Evolutionary conservation across 139 green algal genomes (phyloP), one percentile per base, ranked within the genome.

Genomic region (Limnomonas spitsbergensis): DNA sequence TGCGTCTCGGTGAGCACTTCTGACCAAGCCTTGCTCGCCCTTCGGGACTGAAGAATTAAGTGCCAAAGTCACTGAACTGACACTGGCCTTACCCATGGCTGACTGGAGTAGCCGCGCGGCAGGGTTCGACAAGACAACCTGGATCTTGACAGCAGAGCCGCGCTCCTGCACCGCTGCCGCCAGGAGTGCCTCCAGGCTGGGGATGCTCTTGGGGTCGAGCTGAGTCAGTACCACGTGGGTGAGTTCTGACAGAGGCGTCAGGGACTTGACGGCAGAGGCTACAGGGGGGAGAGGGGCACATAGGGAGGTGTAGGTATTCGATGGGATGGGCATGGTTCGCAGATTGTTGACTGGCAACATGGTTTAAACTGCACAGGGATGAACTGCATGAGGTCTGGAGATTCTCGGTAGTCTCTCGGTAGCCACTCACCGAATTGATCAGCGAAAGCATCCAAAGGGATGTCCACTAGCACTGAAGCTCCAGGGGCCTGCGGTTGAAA

Each of bases 171-270:
- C 56, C 37, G 82, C 14, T 39, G 40, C 75, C n/a, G 4, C 35
- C 76, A 98, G 83, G 80, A 98, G 61, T 24, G 72, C 40, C 53
- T 84, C 85, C 36, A 98, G 80, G 2, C 88, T 86, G 3, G 88
- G 77, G 38, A 97, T 79, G 34, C 90, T 84, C 66, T 97, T 94
- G 52, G 95, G 93, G 52, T 87, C 92, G 61, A 98, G 69, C 52
- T 97, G 92, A 2, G 91, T 95, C 34, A 98, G 84, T 66, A 98
- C 70, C 29, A 98, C 26, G 78, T 92, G 81, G 31, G 78, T 86
- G 32, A 96, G 74, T 7, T 42, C 69, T 4, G 70, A 35, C 29
- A 89, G 70, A 0, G 71, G 38, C 3, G 38, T 66, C 6, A 77
- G 70, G 4, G 39, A 42, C 36, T 47, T 74, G 35, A 96, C 66